A percentile compares a stretch with the other conserved stretches of the same genome.
These are phyloP conservation scores for Tuber indicum DNA, from an alignment of 495 filamentous ascomycete species.

Conservation along the genomic window DNA sequence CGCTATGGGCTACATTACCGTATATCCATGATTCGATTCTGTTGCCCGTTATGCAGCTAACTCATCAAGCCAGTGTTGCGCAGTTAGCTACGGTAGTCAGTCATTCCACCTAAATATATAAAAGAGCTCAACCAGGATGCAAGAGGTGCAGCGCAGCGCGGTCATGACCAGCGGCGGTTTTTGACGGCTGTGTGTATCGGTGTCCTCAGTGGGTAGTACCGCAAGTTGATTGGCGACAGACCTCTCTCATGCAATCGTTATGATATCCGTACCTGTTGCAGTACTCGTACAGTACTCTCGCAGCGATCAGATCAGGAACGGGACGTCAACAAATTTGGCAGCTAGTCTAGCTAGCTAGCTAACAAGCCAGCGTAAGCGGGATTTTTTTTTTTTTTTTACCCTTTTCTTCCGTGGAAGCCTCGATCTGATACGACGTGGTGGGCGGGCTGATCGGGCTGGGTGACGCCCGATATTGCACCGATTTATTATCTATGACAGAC, in stretches of 20 bases:
- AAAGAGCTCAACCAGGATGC: constrained; percentile 1
- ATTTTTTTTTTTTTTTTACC: neutral
- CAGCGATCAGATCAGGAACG: constrained; percentile 1
- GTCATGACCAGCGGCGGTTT: neutral
- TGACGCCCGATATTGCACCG: neutral
- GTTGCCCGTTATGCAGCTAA: neutral
- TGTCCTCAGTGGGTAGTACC: neutral
- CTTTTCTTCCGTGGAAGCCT: neutral
- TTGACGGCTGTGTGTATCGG: neutral
- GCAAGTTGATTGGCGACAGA: neutral
- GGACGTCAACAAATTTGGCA: neutral
- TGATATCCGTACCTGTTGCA: neutral
- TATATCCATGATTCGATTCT: neutral
- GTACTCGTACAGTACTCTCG: no score
- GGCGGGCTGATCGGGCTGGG: neutral
- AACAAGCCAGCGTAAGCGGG: neutral
- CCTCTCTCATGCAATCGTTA: neutral
- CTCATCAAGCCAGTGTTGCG: neutral
- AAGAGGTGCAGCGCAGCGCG: neutral
- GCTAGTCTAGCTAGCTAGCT: neutral
- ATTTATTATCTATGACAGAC: neutral
- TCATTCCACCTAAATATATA: neutral
- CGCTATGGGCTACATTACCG: neutral
- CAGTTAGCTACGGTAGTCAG: neutral
- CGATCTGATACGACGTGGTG: neutral